A percentile compares a stretch with the other conserved stretches of the same genome.
phyloP scores from a whole-genome alignment of 2,329 filamentous ascomycete species.

The Ophiocordyceps robertsii region DNA sequence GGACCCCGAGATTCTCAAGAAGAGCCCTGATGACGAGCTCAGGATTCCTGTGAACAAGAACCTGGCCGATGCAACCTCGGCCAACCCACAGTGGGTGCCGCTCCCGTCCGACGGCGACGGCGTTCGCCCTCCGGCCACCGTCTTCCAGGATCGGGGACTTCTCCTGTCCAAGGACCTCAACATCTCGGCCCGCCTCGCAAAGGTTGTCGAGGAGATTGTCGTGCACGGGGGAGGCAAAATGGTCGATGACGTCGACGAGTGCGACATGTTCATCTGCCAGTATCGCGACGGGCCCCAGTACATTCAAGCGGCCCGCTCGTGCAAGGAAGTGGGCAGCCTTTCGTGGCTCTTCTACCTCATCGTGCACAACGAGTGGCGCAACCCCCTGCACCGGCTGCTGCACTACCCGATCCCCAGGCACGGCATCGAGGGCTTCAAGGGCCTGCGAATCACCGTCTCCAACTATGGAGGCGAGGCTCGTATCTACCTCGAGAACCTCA shows the following conservation, averaged over 20 bases:
- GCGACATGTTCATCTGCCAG: slow-evolving; percentile 77
- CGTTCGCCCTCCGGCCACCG: slow-evolving; percentile 43
- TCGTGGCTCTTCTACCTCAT: slow-evolving; percentile 92
- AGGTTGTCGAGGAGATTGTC: slow-evolving; percentile 60
- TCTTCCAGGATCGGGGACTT: slow-evolving; percentile 67
- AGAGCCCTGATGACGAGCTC: slow-evolving; percentile 39
- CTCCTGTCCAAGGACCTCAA: slow-evolving; percentile 65
- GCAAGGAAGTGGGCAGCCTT: slow-evolving; percentile 81
- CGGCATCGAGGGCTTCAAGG: slow-evolving; percentile 68
- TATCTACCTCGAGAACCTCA: slow-evolving; percentile 84
- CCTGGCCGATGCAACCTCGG: slow-evolving; percentile 52
- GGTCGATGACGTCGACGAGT: slow-evolving; percentile 49
- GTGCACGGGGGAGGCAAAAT: slow-evolving; percentile 56
- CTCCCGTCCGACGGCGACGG: slow-evolving; percentile 26
- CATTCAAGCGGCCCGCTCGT: slow-evolving; percentile 56
- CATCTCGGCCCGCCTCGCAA: slow-evolving; percentile 51
- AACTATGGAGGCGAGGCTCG: slow-evolving; percentile 95
- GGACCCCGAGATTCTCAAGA: slow-evolving; percentile 67
- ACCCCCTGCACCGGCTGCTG: slow-evolving; percentile 65
- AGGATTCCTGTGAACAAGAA: slow-evolving; percentile 43
- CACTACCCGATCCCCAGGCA: slow-evolving; percentile 76
- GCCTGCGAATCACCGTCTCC: slow-evolving; percentile 72
- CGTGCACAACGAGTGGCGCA: slow-evolving; percentile 78
- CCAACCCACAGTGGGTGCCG: slow-evolving; percentile 28
- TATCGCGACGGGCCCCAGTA: slow-evolving; percentile 77